Conservation (phyloP, 768 basidiomycete species). For the Phanerochaete carnosa region DNA sequence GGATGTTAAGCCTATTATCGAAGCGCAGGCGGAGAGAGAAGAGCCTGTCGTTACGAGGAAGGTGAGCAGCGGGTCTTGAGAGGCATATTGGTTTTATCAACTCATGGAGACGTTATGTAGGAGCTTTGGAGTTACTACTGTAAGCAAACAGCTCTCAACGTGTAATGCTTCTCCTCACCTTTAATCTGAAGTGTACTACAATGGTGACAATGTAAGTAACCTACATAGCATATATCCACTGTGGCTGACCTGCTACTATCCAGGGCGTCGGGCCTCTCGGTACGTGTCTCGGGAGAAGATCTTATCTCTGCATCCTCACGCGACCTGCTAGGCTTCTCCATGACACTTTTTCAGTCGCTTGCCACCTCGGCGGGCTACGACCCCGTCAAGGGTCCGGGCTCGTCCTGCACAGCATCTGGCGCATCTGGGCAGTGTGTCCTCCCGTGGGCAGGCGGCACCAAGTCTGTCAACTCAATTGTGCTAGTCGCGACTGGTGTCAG, state of each 20-base stretch:
- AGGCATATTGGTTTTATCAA: neutral
- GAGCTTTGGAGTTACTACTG: conserved; percentile 83
- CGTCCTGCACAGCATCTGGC: conserved; percentile 53
- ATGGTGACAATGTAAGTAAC: conserved; percentile 70
- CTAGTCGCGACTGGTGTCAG: conserved; percentile 72
- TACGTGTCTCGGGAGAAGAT: conserved; percentile 1
- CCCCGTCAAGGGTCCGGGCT: conserved; percentile 64
- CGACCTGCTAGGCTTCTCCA: conserved; percentile 43
- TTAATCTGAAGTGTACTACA: conserved; percentile 62
- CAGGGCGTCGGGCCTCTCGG: conserved; percentile 68
- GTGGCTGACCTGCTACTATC: neutral
- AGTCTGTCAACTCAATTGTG: conserved; percentile 73
- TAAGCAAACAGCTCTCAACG: conserved; percentile 29
- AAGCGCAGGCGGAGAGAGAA: conserved; percentile 22
- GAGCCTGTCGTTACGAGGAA: conserved; percentile 69
- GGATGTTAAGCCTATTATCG: neutral
- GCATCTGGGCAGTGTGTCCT: conserved; percentile 75
- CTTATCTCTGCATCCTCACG: neutral
- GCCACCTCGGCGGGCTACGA: conserved; percentile 74
- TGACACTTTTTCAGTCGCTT: conserved; percentile 72
- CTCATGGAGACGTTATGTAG: conserved; percentile 6
- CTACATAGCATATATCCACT: neutral
- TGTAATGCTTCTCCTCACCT: neutral
- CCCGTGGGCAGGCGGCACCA: conserved; percentile 73
- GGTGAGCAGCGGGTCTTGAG: conserved; percentile 1